Evolutionary conservation across 1,284 basidiomycete species (phyloP).

Genomic region (Rhodotorula sp.): DNA sequence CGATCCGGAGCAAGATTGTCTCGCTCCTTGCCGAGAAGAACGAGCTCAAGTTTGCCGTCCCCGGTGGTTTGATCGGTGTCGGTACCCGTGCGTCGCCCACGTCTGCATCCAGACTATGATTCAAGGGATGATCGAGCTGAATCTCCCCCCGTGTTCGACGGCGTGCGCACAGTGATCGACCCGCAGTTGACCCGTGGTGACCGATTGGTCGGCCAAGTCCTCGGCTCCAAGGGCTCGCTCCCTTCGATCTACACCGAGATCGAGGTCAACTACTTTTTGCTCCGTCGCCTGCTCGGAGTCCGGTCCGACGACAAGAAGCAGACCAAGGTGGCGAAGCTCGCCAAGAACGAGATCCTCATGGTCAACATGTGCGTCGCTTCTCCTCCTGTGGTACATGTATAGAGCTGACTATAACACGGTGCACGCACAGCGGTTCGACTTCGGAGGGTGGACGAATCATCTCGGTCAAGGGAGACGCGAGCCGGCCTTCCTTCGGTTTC

Average conservation of each 20-base stretch:
- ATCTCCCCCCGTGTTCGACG: background rate
- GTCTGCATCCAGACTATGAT: background rate
- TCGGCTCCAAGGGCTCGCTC: conserved; percentile 88
- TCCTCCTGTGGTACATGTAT: background rate
- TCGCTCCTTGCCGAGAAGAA: conserved; percentile 93
- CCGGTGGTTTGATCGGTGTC: conserved; percentile 96
- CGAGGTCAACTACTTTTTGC: conserved; percentile 87
- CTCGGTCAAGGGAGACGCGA: conserved; percentile 85
- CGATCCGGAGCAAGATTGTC: conserved; percentile 88
- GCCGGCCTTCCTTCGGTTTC: conserved; percentile 58
- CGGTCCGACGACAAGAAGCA: conserved; percentile 98
- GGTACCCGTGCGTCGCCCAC: conserved; percentile 64
- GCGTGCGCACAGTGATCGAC: conserved; percentile 41
- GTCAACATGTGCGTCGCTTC: conserved; percentile 54
- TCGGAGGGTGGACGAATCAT: conserved; percentile 90
- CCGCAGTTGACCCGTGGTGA: conserved; percentile 96
- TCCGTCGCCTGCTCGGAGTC: conserved; percentile 92
- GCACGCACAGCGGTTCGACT: background rate
- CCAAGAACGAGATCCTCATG: conserved; percentile 83
- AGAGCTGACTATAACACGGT: background rate
- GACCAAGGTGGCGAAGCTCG: conserved; percentile 89
- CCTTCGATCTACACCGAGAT: conserved; percentile 89
- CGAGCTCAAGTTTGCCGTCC: conserved; percentile 89
- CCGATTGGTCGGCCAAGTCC: conserved; percentile 91
- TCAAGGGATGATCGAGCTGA: background rate